Percentiles rank a stretch among this genome's conserved stretches.
Evolutionary conservation across 768 basidiomycete species (phyloP).

Genomic region (Mycena epipterygia): DNA sequence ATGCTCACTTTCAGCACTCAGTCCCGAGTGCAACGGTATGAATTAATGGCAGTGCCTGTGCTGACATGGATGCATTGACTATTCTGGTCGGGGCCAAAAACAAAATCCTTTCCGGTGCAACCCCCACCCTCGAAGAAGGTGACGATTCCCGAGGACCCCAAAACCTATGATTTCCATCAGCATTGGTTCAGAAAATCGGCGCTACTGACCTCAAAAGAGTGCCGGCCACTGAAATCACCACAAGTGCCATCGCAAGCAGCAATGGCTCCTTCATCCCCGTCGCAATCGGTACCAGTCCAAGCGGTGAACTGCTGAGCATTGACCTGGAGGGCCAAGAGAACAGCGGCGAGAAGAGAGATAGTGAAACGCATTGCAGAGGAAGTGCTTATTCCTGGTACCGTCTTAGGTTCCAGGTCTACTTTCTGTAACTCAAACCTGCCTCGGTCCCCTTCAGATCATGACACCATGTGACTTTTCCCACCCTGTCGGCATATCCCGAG

Average conservation of each 20-base stretch:
- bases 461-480: no score
- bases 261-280: background rate
- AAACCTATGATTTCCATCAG: background rate
- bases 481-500: no score
- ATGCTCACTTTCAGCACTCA: background rate
- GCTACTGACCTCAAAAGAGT: constrained; percentile 10
- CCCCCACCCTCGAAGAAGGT: background rate
- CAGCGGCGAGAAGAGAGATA: background rate
- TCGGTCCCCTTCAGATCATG: no score
- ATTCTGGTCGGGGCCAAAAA: no score
- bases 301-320: constrained; percentile 2
- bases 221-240: constrained; percentile 1
- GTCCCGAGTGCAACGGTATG: background rate
- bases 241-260: constrained; percentile 16
- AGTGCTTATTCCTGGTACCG: no score
- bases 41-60: background rate
- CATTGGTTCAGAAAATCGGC: background rate
- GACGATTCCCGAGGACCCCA: background rate
- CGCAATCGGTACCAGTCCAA: background rate
- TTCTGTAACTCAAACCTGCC: no score
- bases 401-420: no score
- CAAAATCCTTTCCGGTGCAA: no score
- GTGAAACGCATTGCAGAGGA: constrained; percentile 17
- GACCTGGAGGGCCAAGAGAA: constrained; percentile 9
- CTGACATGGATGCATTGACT: no score